A percentile compares a stretch with the other conserved stretches of the same genome.
Evolutionary conservation across 805 yeast genomes (phyloP).

Genomic region (Kodamaea sagamina): DNA sequence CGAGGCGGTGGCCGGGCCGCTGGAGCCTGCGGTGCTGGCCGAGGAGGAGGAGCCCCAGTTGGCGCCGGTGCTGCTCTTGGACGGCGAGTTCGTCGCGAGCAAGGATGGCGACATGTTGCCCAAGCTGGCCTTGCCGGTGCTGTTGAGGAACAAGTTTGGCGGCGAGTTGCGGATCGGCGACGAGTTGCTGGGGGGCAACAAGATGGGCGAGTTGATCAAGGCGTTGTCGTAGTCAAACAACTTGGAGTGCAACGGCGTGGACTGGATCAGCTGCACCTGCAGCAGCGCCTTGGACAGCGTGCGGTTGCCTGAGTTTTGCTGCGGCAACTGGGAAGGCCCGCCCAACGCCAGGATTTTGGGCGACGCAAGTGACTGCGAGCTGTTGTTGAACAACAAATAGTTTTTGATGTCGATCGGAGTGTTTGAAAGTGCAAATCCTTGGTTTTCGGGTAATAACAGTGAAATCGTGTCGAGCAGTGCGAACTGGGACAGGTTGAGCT

Average conservation of each 20-base stretch:
- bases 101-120: slow-evolving; percentile 17
- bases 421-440: slow-evolving; percentile 4
- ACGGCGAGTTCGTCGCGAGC: slow-evolving; percentile 8
- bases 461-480: slow-evolving; percentile 8
- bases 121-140: slow-evolving; percentile 7
- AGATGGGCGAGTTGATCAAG: slow-evolving; percentile 22
- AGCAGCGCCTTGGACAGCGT: slow-evolving; percentile 9
- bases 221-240: slow-evolving; percentile 20
- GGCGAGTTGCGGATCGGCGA: slow-evolving; percentile 23
- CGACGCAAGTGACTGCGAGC: slow-evolving; percentile 22
- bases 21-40: slow-evolving; percentile 9
- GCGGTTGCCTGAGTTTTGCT: slow-evolving; percentile 11
- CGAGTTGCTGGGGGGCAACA: slow-evolving; percentile 22
- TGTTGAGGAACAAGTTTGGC: slow-evolving; percentile 24
- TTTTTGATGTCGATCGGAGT: slow-evolving; percentile 20
- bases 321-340: slow-evolving; percentile 13
- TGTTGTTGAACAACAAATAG: slow-evolving; percentile 20
- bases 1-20: slow-evolving; percentile 13
- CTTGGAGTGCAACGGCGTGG: slow-evolving; percentile 19
- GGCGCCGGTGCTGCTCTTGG: slow-evolving; percentile 8
- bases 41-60: slow-evolving; percentile 17
- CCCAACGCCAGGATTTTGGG: slow-evolving; percentile 12
- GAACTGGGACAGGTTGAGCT: slow-evolving; percentile 1
- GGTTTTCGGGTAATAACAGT: slow-evolving; percentile 7
- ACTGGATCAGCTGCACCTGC: slow-evolving; percentile 11